Percentiles rank a stretch among this genome's conserved stretches.
Conservation (phyloP, 345 rosid genomes). For the Eucalyptus pumila region DNA sequence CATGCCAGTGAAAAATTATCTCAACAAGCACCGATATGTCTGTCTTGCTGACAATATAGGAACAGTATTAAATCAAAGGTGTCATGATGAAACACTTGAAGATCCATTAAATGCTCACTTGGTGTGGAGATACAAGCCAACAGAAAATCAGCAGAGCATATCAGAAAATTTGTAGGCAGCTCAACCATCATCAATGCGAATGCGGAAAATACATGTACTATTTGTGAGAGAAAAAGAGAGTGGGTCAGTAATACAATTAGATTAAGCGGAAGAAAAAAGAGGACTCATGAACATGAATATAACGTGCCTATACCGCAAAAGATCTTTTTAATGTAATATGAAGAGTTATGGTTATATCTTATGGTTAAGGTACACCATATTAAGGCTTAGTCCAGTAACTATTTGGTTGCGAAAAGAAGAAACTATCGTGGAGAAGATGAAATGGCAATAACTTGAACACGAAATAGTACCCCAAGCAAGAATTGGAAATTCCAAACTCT, state of each 20-base stretch:
- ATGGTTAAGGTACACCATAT: not conserved
- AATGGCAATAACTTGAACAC: not conserved
- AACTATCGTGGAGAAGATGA: not conserved
- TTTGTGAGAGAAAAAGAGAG: not conserved
- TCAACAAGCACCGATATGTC: not conserved
- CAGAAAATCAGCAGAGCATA: not conserved
- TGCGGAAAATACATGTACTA: not conserved
- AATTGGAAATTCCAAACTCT: conserved; percentile 63
- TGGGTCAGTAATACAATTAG: not conserved
- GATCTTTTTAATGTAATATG: not conserved
- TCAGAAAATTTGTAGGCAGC: not conserved
- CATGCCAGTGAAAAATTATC: not conserved
- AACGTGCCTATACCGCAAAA: not conserved
- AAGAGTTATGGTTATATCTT: not conserved
- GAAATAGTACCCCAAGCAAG: conserved; percentile 68
- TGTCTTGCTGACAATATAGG: not conserved
- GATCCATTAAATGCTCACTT: not conserved
- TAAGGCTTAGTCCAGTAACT: not conserved
- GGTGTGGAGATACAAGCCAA: not conserved
- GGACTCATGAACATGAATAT: not conserved
- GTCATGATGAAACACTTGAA: not conserved
- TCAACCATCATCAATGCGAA: not conserved
- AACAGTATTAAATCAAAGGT: not conserved
- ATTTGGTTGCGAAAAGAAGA: not conserved
- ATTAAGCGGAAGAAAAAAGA: not conserved